phyloP scores from a whole-genome alignment of 495 filamentous ascomycete genomes.

The Lepraria neglecta region DNA sequence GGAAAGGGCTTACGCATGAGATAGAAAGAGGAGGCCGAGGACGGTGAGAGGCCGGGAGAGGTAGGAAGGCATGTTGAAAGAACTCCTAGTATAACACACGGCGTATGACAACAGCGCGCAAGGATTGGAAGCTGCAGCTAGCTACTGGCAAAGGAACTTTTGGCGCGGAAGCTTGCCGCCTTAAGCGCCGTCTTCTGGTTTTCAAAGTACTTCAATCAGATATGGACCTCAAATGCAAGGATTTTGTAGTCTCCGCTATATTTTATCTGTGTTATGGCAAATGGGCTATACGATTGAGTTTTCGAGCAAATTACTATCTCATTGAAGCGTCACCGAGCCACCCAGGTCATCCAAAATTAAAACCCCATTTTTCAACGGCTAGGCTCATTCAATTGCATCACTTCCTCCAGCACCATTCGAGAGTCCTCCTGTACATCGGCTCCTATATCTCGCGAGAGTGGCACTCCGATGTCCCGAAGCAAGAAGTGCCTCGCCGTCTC shows the following conservation, averaged over 20 bases:
- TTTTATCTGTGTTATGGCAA: too few relatives aligned
- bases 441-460: not conserved
- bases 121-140: too few relatives aligned
- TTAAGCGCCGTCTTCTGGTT: not conserved
- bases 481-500: conserved; percentile 27
- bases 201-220: too few relatives aligned
- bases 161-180: not conserved
- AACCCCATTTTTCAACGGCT: not conserved
- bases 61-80: conserved; percentile 16
- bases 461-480: conserved; percentile 19
- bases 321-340: not conserved
- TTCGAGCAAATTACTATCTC: too few relatives aligned
- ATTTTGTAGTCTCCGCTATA: too few relatives aligned
- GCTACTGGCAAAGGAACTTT: too few relatives aligned
- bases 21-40: conserved; percentile 60
- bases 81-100: not conserved
- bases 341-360: not conserved
- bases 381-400: not conserved
- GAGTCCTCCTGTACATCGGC: conserved; percentile 42
- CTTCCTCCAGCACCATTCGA: conserved; percentile 5
- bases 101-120: not conserved
- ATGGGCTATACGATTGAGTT: not conserved
- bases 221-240: too few relatives aligned
- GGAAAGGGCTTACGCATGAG: conserved; percentile 58
- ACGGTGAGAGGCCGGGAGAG: conserved; percentile 40